These are phyloP conservation scores for Scheffersomyces lignicola DNA, from an alignment of 1,139 yeast species.

Conservation along the genomic window DNA sequence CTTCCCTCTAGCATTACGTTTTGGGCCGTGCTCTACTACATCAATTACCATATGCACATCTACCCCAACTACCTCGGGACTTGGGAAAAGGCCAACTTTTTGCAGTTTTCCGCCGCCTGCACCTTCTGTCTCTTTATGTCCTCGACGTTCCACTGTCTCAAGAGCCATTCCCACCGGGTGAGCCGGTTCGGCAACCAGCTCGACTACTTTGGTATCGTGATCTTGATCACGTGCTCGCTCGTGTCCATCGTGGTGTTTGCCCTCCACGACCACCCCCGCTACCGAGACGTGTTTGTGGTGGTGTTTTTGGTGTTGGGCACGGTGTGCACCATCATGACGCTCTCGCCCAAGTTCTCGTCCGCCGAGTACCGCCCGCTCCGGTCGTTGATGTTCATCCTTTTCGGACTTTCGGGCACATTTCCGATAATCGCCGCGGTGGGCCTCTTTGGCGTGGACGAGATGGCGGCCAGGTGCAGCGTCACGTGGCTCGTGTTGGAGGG, in stretches of 20 bases:
- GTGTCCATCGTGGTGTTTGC: slow-evolving; percentile 71
- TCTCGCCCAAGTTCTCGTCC: slow-evolving; percentile 64
- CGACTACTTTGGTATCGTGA: slow-evolving; percentile 85
- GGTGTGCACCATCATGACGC: slow-evolving; percentile 63
- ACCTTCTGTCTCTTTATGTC: slow-evolving; percentile 69
- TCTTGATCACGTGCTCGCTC: slow-evolving; percentile 74
- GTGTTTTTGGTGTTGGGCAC: slow-evolving; percentile 58
- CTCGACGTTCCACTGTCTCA: slow-evolving; percentile 74
- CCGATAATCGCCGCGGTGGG: slow-evolving; percentile 60
- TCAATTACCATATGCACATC: slow-evolving; percentile 30
- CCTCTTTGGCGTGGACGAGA: slow-evolving; percentile 35
- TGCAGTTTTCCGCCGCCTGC: slow-evolving; percentile 41
- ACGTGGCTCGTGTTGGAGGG: slow-evolving; percentile 71
- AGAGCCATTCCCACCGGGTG: slow-evolving; percentile 67
- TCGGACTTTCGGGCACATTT: slow-evolving; percentile 76
- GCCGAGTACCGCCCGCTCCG: slow-evolving; percentile 75
- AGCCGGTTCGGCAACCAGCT: slow-evolving; percentile 72
- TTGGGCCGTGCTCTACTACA: slow-evolving; percentile 20
- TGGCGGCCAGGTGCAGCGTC: slow-evolving; percentile 54
- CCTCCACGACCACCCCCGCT: slow-evolving; percentile 48
- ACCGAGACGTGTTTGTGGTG: slow-evolving; percentile 44
- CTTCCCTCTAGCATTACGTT: slow-evolving; percentile 58
- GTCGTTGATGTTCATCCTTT: slow-evolving; percentile 74
- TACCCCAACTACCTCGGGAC: slow-evolving; percentile 43
- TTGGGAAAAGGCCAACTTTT: slow-evolving; percentile 41